Evolutionary conservation across 2,329 filamentous ascomycete genomes (phyloP), one percentile per base, ranked within the genome.

Genomic region (Penicillium digitatum): DNA sequence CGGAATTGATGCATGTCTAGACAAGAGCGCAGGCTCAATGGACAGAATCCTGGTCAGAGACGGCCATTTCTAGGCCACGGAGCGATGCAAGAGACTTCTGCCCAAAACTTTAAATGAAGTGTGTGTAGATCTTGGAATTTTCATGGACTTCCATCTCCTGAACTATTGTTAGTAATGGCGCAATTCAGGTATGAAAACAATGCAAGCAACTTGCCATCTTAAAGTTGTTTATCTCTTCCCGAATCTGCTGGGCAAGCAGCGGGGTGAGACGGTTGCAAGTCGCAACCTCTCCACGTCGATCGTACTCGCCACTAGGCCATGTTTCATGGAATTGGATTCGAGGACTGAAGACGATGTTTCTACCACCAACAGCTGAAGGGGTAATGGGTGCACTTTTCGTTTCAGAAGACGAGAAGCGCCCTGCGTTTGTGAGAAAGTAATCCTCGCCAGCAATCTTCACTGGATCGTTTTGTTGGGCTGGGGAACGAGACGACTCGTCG

Each of bases 121-220:
- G 94, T 67, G 94, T 99, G 81, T 99, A 96, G 70, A 96, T 92
- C 80, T 97, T 99, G 64, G 94, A 97, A 73, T 88, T 90, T 77
- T 97, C 94, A 74, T 99, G 94, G 68, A 99, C 94, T 80, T 97
- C 94, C 94, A 99, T 99, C 79, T 99, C 94, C 94, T 97, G 59
- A 37, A 16, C 37, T 65, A 83, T 73, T 83, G 79, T 62, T 34
- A 57, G 62, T 53, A 49, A 52, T 5, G 14, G 24, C 34, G 46
- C 27, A n/a, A 14, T 1, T 7, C 5, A 32, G 24, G 10, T 18
- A 43, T 3, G 39, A 1, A 42, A 42, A 31, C 2, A 40, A n/a
- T 34, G 16, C 2, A 27, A 27, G n/a, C 2, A 40, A 76, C 86
- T 59, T 79, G 94, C 90, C 94, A 99, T 99, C 76, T 99, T 99